Percentiles rank a stretch among this genome's conserved stretches.
phyloP scores from a whole-genome alignment of 352 stramenopile genomes.

The Globisporangium alternatum region DNA sequence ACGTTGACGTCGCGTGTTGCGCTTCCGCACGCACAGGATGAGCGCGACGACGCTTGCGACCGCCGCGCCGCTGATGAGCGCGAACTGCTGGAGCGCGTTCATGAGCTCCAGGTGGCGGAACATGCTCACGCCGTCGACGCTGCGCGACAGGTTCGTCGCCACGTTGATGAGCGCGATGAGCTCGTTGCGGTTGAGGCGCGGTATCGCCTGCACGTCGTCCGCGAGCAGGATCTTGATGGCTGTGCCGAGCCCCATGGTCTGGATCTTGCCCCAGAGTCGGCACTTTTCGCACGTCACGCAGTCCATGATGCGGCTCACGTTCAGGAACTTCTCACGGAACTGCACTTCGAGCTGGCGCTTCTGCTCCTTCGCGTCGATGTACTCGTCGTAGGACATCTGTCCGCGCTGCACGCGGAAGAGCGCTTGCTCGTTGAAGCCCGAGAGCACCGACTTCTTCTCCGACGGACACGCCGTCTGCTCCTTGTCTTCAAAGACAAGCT shows the following conservation, averaged over 20 bases:
- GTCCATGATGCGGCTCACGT: constrained; percentile 97
- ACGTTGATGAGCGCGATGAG: constrained; percentile 98
- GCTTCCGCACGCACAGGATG: constrained; percentile 46
- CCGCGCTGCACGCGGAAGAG: constrained; percentile 80
- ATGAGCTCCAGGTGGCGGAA: constrained; percentile 77
- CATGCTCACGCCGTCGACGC: constrained; percentile 75
- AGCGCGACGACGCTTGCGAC: constrained; percentile 42
- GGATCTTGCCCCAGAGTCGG: constrained; percentile 97
- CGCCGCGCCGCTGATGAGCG: constrained; percentile 39
- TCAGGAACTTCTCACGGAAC: constrained; percentile 94
- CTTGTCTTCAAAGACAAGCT: constrained; percentile 65
- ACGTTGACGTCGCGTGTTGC: constrained; percentile 15
- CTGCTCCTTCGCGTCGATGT: constrained; percentile 52
- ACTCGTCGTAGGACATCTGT: constrained; percentile 50
- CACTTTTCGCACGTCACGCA: constrained; percentile 99
- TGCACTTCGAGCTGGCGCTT: constrained; percentile 64
- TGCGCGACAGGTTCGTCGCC: constrained; percentile 79
- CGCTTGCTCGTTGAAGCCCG: constrained; percentile 86
- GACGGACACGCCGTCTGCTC: constrained; percentile 42
- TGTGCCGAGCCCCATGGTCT: constrained; percentile 96
- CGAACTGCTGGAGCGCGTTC: constrained; percentile 57
- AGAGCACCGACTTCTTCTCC: constrained; percentile 66
- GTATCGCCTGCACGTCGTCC: constrained; percentile 74
- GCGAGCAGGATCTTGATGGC: constrained; percentile 97
- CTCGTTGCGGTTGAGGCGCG: constrained; percentile 92